A percentile compares a stretch with the other conserved stretches of the same genome.
These are phyloP conservation scores for Ophiocordyceps camponoti-floridani DNA, from an alignment of 2,329 filamentous ascomycete genomes.

Conservation along the genomic window DNA sequence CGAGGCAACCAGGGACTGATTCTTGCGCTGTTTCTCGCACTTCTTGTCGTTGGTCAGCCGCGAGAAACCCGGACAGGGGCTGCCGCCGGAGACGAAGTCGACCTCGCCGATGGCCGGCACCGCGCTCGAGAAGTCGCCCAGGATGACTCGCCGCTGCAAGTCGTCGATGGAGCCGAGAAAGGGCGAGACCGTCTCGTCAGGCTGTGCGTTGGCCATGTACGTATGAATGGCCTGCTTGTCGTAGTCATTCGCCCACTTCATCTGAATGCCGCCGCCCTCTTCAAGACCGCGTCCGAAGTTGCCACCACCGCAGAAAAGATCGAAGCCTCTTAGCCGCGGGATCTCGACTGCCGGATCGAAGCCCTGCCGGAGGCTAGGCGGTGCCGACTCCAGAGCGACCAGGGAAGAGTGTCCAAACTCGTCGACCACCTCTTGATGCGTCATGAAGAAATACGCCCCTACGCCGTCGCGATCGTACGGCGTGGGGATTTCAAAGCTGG, in stretches of 20 bases:
- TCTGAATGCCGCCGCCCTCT: constrained; percentile 47
- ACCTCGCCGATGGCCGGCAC: constrained; percentile 45
- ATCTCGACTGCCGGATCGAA: constrained; percentile 24
- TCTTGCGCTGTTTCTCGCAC: constrained; percentile 38
- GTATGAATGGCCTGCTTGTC: constrained; percentile 47
- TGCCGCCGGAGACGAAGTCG: constrained; percentile 53
- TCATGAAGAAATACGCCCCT: constrained; percentile 49
- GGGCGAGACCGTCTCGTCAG: constrained; percentile 24
- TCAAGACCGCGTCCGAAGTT: constrained; percentile 63
- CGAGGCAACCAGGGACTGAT: constrained; percentile 61
- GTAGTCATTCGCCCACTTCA: constrained; percentile 52
- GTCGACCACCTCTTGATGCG: constrained; percentile 12
- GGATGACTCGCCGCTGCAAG: constrained; percentile 36
- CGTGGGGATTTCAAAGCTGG: constrained; percentile 26
- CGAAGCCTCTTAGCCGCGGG: constrained; percentile 38
- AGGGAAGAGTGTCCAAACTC: not conserved
- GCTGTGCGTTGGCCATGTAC: constrained; percentile 47
- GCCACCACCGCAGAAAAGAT: constrained; percentile 63
- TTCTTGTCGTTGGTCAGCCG: constrained; percentile 37
- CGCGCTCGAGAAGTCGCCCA: constrained; percentile 23
- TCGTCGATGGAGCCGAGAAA: constrained; percentile 60
- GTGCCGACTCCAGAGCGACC: constrained; percentile 17
- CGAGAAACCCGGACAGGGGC: constrained; percentile 65
- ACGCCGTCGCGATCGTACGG: constrained; percentile 50
- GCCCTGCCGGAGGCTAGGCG: constrained; percentile 29